These are phyloP conservation scores for Populus alba DNA, from an alignment of 345 rosid species.

Conservation along the genomic window DNA sequence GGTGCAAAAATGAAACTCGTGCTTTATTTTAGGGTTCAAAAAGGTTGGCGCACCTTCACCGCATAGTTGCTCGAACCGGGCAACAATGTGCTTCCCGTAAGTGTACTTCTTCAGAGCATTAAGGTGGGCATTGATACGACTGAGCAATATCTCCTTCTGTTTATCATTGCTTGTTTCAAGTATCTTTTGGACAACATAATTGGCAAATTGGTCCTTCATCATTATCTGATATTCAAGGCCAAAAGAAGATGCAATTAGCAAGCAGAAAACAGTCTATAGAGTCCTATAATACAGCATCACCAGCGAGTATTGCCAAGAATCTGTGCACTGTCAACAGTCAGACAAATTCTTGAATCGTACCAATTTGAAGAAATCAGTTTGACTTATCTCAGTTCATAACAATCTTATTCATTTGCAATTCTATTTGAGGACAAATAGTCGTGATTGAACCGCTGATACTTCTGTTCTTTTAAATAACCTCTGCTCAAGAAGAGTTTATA, in stretches of 20 bases:
- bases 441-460: too few species aligned
- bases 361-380: neutral
- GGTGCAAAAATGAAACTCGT: too few species aligned
- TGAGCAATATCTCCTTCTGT: slow-evolving; percentile 62
- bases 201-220: slow-evolving; percentile 99
- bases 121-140: slow-evolving; percentile 60
- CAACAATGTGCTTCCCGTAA: slow-evolving; percentile 93
- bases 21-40: too few species aligned
- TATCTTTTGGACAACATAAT: slow-evolving; percentile 92
- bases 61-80: slow-evolving; percentile 81
- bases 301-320: too few species aligned
- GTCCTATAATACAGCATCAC: too few species aligned
- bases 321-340: neutral
- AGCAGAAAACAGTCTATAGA: too few species aligned
- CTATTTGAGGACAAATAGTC: too few species aligned
- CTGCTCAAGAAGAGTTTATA: too few species aligned
- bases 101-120: slow-evolving; percentile 88
- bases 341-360: neutral
- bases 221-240: slow-evolving; percentile 46
- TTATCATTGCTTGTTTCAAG: slow-evolving; percentile 67
- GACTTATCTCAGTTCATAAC: neutral
- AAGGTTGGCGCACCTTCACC: slow-evolving; percentile 57
- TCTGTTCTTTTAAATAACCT: too few species aligned
- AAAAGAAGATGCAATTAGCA: neutral
- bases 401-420: neutral